These are phyloP conservation scores for Scytalidium sp. DNA, from an alignment of 2,329 filamentous ascomycete species.

Conservation along the genomic window DNA sequence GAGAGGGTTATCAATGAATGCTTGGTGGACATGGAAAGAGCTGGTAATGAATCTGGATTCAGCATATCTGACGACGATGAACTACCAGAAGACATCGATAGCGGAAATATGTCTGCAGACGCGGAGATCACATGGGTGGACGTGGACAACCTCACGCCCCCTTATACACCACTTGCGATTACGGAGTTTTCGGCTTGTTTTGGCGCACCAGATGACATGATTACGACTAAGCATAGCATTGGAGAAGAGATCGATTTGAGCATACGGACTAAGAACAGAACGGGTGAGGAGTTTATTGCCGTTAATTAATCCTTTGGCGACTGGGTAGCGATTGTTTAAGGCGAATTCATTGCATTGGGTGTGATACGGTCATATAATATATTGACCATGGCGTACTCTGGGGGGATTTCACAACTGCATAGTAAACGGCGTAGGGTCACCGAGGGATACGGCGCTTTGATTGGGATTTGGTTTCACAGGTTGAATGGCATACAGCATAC, in stretches of 20 bases:
- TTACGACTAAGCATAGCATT: neutral
- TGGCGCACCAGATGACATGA: neutral
- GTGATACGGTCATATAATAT: neutral
- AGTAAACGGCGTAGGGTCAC: no score
- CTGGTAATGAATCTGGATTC: conserved; percentile 29
- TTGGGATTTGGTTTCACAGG: no score
- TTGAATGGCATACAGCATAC: no score
- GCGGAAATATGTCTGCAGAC: neutral
- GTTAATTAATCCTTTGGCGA: neutral
- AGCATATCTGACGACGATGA: neutral
- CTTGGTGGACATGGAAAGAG: conserved; percentile 62
- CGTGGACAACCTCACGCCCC: neutral
- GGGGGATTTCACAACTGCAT: no score
- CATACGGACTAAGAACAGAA: neutral
- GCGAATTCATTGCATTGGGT: neutral
- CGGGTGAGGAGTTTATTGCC: neutral
- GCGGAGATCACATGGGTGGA: neutral
- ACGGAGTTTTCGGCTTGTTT: neutral
- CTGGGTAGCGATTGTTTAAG: neutral
- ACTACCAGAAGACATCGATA: neutral
- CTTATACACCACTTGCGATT: neutral
- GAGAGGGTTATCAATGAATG: conserved; percentile 55
- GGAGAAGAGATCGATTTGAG: neutral
- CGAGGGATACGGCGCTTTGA: no score
- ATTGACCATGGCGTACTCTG: neutral